These are phyloP conservation scores for Aspergillus kassunensis DNA, from an alignment of 495 filamentous ascomycete genomes.

Conservation along the genomic window DNA sequence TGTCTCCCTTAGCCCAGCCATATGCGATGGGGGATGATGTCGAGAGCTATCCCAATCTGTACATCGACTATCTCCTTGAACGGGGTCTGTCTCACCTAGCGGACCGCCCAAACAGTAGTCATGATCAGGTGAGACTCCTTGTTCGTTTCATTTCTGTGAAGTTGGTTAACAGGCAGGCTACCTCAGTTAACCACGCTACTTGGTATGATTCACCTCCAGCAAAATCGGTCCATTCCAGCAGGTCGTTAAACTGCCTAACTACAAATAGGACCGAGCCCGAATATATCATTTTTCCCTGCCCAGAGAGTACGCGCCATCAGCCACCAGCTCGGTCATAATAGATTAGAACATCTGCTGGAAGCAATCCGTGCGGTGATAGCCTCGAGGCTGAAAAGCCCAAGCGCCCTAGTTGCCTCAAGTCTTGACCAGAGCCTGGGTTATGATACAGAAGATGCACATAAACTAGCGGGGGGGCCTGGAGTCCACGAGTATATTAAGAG, in stretches of 20 bases:
- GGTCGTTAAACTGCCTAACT: not conserved
- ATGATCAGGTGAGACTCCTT: not conserved
- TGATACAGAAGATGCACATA: not conserved
- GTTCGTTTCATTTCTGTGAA: not conserved
- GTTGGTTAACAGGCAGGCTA: not conserved
- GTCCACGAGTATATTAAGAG: not conserved
- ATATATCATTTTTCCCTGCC: not conserved
- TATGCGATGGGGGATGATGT: not conserved
- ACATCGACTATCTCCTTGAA: not conserved
- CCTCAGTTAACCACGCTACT: not conserved
- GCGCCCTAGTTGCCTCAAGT: not conserved
- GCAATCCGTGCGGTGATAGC: conserved; percentile 11
- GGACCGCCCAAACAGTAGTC: not conserved
- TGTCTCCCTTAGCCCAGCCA: not conserved
- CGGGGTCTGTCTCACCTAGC: not conserved
- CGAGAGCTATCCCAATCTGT: not conserved
- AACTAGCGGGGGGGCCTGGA: not conserved
- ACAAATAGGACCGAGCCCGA: not conserved
- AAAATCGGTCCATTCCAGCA: not conserved
- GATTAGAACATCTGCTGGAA: conserved; percentile 16
- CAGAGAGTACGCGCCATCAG: not conserved
- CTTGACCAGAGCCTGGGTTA: not conserved
- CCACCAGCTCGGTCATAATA: conserved; percentile 1
- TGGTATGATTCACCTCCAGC: not conserved
- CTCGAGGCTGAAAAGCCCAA: conserved; percentile 9